Evolutionary conservation across 129 eudicot species (phyloP).

Genomic region (Calendula officinalis): DNA sequence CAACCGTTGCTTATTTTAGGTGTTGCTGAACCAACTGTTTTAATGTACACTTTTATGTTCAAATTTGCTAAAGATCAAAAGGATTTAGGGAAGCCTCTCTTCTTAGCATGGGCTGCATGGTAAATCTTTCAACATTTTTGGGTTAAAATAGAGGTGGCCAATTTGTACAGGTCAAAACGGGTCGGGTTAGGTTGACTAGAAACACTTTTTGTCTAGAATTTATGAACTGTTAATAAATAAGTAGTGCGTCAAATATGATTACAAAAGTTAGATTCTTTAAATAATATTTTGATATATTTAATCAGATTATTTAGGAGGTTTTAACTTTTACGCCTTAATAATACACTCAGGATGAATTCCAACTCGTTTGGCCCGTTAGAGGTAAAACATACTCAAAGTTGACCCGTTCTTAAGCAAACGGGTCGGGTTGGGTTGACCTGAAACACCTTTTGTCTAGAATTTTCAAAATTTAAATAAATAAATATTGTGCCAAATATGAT

Average conservation of each 20-base stretch:
- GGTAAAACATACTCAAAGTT: slow-evolving; percentile 1
- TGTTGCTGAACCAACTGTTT: slow-evolving; percentile 97
- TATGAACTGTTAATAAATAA: neutral
- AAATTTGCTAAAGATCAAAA: slow-evolving; percentile 86
- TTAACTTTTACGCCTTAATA: slow-evolving; percentile 9
- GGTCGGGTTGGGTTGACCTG: neutral
- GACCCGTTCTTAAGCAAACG: neutral
- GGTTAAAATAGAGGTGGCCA: slow-evolving; percentile 6
- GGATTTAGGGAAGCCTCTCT: slow-evolving; percentile 78
- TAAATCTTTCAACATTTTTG: slow-evolving; percentile 28
- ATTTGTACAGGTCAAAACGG: neutral
- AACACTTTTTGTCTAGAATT: neutral
- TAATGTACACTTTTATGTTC: slow-evolving; percentile 97
- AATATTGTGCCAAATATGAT: no score
- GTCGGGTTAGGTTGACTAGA: neutral
- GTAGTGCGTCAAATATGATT: neutral
- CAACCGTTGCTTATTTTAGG: slow-evolving; percentile 95
- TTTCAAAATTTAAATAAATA: no score
- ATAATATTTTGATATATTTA: neutral
- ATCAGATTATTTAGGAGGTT: slow-evolving; percentile 5
- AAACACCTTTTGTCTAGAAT: no score
- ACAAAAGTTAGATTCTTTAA: neutral
- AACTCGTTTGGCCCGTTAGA: neutral
- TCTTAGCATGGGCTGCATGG: slow-evolving; percentile 98
- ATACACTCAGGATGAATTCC: neutral